Percentiles rank a stretch among this genome's conserved stretches.
Conservation (phyloP, 208 protist genomes). For the Leishmania martiniquensis region DNA sequence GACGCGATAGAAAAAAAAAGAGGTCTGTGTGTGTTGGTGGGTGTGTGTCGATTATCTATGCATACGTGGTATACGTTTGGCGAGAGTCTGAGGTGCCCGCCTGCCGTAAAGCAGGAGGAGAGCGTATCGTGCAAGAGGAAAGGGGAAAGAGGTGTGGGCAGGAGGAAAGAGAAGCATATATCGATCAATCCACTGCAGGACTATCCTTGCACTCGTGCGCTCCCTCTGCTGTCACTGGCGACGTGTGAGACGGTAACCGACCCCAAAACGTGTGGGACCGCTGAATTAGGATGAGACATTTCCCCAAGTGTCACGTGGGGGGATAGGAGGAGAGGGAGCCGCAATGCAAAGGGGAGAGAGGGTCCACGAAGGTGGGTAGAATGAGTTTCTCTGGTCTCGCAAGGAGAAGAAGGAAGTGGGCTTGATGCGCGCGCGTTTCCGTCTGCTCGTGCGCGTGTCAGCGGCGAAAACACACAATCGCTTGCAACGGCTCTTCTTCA, state of each 20-base stretch:
- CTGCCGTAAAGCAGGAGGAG: background rate
- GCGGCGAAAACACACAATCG: background rate
- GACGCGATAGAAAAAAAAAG: background rate
- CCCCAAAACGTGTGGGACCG: background rate
- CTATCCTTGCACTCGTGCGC: background rate
- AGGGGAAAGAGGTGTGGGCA: background rate
- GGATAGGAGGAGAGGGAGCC: background rate
- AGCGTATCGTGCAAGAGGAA: background rate
- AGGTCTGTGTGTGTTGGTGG: background rate
- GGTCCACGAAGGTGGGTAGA: background rate
- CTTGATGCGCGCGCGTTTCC: background rate
- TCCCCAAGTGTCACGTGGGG: background rate
- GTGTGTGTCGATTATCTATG: background rate
- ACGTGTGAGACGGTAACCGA: background rate
- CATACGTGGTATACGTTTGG: background rate
- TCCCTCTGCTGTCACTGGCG: background rate
- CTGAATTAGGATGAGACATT: background rate
- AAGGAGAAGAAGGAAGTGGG: background rate
- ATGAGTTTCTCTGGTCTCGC: background rate
- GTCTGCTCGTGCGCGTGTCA: background rate
- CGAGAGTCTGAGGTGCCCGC: slow-evolving; percentile 1
- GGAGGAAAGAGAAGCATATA: background rate
- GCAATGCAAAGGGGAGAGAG: background rate
- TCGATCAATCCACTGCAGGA: slow-evolving; percentile 4
- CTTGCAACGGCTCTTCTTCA: background rate